Conservation (phyloP, 2,329 filamentous ascomycete genomes). For the Botrytis fabae region DNA sequence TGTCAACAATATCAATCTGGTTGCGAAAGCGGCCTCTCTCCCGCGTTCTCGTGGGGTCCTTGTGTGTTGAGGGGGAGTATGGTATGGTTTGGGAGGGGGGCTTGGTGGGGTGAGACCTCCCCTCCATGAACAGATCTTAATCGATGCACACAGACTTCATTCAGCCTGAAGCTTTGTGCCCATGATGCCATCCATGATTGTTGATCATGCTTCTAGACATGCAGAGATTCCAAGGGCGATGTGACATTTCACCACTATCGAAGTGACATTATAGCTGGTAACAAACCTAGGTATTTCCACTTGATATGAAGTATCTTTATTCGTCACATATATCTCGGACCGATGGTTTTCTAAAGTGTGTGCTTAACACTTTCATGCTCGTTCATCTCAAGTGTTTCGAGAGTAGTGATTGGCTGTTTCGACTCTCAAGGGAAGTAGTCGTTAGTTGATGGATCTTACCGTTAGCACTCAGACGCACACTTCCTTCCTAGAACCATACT, state of each 20-base stretch:
- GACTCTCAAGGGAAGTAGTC: neutral
- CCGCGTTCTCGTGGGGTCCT: constrained; percentile 16
- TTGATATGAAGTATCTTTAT: constrained; percentile 12
- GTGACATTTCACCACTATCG: constrained; percentile 11
- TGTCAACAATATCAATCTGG: neutral
- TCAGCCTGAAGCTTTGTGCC: constrained; percentile 19
- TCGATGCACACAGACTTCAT: constrained; percentile 21
- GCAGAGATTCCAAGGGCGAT: neutral
- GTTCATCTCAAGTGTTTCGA: constrained; percentile 10
- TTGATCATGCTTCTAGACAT: constrained; percentile 12
- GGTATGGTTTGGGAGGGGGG: neutral
- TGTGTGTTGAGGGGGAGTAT: neutral
- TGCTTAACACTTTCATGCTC: neutral
- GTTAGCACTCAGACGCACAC: neutral
- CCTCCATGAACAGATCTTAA: constrained; percentile 1
- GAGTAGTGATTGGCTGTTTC: constrained; percentile 11
- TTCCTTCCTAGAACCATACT: constrained; percentile 15
- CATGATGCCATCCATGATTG: constrained; percentile 17
- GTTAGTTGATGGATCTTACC: constrained; percentile 16
- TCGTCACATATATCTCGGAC: constrained; percentile 22
- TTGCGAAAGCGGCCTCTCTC: constrained; percentile 16
- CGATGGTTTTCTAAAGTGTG: constrained; percentile 9
- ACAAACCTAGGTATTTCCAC: neutral
- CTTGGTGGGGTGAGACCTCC: constrained; percentile 4
- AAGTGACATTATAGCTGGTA: neutral